Evolutionary conservation across 805 yeast genomes (phyloP).

Genomic region (Candida hispaniensis): DNA sequence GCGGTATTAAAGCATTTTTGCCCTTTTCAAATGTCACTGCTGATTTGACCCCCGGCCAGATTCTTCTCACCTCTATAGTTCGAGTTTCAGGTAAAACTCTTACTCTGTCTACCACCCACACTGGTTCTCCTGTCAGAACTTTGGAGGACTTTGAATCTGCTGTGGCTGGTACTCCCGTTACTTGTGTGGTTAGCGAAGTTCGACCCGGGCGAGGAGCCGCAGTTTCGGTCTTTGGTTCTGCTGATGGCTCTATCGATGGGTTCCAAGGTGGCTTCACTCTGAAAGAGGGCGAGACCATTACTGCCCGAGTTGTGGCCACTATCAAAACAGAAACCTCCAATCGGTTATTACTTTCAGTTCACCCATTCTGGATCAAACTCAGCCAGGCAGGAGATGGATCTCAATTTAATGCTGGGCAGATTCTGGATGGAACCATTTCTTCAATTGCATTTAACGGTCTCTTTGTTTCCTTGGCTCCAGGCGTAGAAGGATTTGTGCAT

Average conservation of each 20-base stretch:
- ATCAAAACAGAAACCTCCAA: slow-evolving; percentile 42
- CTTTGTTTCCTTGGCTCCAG: slow-evolving; percentile 38
- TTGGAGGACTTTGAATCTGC: slow-evolving; percentile 67
- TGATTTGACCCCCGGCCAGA: slow-evolving; percentile 56
- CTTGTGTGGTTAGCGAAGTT: slow-evolving; percentile 55
- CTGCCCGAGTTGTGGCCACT: slow-evolving; percentile 60
- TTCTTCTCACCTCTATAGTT: slow-evolving; percentile 50
- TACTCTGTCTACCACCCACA: slow-evolving; percentile 42
- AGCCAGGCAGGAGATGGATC: slow-evolving; percentile 32
- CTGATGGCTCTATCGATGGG: slow-evolving; percentile 58
- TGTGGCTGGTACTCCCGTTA: slow-evolving; percentile 72
- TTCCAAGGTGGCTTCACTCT: slow-evolving; percentile 54
- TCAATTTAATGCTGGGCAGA: slow-evolving; percentile 71
- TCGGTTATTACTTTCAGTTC: slow-evolving; percentile 51
- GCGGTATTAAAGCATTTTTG: slow-evolving; percentile 48
- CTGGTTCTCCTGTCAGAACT: slow-evolving; percentile 36
- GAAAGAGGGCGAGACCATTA: slow-evolving; percentile 55
- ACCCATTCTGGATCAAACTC: slow-evolving; percentile 43
- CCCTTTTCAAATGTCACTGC: slow-evolving; percentile 38
- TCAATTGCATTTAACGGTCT: slow-evolving; percentile 38
- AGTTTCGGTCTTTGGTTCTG: slow-evolving; percentile 65
- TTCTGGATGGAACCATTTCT: slow-evolving; percentile 42
- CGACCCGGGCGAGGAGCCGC: slow-evolving; percentile 51
- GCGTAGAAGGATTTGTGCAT: slow-evolving; percentile 62
- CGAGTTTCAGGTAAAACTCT: slow-evolving; percentile 46